These are phyloP conservation scores for Hypoxylon sp. DNA, from an alignment of 2,329 filamentous ascomycete species.

Conservation along the genomic window DNA sequence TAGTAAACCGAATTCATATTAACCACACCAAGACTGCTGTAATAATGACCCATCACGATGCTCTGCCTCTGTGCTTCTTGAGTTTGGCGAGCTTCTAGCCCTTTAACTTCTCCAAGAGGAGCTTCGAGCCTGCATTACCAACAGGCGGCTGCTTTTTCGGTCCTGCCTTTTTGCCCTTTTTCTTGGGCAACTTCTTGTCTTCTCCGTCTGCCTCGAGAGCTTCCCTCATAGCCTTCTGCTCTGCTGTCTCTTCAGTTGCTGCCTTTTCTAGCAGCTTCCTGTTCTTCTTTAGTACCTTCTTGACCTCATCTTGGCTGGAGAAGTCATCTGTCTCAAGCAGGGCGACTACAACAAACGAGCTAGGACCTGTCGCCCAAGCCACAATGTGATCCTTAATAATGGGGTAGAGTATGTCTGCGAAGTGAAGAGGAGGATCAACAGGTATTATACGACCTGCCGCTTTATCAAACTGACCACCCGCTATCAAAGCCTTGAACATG, in stretches of 20 bases:
- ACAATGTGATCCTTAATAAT: constrained; percentile 78
- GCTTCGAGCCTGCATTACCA: constrained; percentile 69
- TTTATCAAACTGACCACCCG: constrained; percentile 86
- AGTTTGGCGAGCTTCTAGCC: too few relatives aligned
- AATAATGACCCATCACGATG: too few relatives aligned
- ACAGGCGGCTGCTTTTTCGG: constrained; percentile 53
- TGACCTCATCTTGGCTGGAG: constrained; percentile 69
- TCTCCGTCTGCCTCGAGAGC: constrained; percentile 58
- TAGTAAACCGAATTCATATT: too few relatives aligned
- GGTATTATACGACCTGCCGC: constrained; percentile 74
- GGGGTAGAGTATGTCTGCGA: constrained; percentile 82
- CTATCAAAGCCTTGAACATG: constrained; percentile 90
- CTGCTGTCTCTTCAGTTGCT: constrained; percentile 64
- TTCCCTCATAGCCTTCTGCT: constrained; percentile 61
- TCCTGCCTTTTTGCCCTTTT: constrained; percentile 53
- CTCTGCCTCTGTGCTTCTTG: too few relatives aligned
- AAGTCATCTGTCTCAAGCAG: constrained; percentile 81
- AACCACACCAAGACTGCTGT: too few relatives aligned
- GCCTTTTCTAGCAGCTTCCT: constrained; percentile 76
- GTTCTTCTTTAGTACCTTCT: constrained; percentile 75
- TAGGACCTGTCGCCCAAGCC: constrained; percentile 85
- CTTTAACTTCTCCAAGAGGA: constrained; percentile 66
- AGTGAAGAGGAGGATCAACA: constrained; percentile 79
- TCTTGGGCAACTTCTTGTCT: constrained; percentile 50
- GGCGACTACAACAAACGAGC: constrained; percentile 85